Evolutionary conservation across 352 stramenopile genomes (phyloP).

Genomic region (Pythium phragmitis): DNA sequence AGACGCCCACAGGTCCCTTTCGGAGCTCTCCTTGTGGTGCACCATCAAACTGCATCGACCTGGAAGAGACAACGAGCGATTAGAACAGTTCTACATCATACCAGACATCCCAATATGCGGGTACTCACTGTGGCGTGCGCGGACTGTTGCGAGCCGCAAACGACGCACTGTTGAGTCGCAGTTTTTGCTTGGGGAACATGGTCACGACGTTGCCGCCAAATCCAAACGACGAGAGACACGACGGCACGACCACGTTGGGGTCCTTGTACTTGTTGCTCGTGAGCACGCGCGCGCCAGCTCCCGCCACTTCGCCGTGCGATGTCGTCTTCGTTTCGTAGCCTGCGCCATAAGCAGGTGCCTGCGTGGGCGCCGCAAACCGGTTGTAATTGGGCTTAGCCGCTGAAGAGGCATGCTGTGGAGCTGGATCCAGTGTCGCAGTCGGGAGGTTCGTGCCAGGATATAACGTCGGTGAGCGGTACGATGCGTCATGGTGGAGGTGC

Average conservation of each 20-base stretch:
- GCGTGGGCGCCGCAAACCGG: conserved; percentile 2
- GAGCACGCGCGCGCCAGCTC: background rate
- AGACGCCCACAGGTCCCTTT: conserved; percentile 80
- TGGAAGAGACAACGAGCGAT: conserved; percentile 18
- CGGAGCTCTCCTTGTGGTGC: conserved; percentile 57
- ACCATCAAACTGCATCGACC: conserved; percentile 53
- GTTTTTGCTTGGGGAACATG: conserved; percentile 87
- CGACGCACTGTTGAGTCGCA: conserved; percentile 65
- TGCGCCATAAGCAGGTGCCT: background rate
- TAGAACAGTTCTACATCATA: background rate
- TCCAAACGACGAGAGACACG: conserved; percentile 76
- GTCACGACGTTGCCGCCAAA: conserved; percentile 89
- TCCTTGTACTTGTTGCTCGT: conserved; percentile 85
- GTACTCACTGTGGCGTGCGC: conserved; percentile 46
- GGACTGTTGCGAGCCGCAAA: conserved; percentile 58
- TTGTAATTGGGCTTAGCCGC: conserved; percentile 18
- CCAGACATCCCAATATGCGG: background rate
- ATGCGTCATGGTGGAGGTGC: conserved; percentile 3
- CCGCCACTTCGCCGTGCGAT: conserved; percentile 5
- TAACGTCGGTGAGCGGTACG: conserved; percentile 16
- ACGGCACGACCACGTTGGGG: conserved; percentile 66
- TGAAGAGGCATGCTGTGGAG: background rate
- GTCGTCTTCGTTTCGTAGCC: conserved; percentile 18
- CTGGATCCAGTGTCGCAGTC: conserved; percentile 2
- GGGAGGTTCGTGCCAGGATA: background rate